Percentiles rank a stretch among this genome's conserved stretches.
phyloP scores from a whole-genome alignment of 2,329 filamentous ascomycete species.

The Aureobasidium musti region DNA sequence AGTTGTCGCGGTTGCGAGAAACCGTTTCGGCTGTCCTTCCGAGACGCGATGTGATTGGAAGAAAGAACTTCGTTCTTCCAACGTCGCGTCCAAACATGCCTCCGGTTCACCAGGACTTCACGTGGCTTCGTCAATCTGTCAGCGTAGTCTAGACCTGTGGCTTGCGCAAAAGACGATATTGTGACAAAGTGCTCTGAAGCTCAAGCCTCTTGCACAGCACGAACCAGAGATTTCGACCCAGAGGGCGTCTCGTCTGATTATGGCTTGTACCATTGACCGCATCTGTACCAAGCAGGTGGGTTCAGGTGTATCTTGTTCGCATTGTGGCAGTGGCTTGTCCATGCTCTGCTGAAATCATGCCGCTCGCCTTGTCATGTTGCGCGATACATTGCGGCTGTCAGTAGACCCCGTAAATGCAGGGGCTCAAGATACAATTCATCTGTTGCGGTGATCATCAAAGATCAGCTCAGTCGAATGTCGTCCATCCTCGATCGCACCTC shows the following conservation, averaged over 20 bases:
- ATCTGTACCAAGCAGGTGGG: neutral
- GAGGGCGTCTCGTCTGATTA: neutral
- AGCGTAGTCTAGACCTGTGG: constrained; percentile 20
- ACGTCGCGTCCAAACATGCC: constrained; percentile 5
- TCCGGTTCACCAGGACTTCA: neutral
- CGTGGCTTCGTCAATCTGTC: constrained; percentile 7
- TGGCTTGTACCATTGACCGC: constrained; percentile 17
- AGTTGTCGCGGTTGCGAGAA: constrained; percentile 16
- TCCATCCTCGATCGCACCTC: neutral
- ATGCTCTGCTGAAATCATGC: constrained; percentile 1
- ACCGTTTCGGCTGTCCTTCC: constrained; percentile 6
- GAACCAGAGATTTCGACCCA: neutral
- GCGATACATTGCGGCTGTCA: neutral
- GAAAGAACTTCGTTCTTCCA: neutral
- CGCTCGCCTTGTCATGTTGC: neutral
- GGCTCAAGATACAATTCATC: neutral
- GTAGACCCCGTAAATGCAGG: constrained; percentile 8
- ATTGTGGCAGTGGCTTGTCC: neutral
- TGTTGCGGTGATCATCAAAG: neutral
- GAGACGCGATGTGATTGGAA: constrained; percentile 3
- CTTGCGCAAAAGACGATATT: constrained; percentile 17
- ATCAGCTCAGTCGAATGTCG: neutral
- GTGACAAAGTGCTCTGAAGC: constrained; percentile 2
- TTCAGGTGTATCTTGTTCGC: neutral
- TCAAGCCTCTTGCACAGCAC: constrained; percentile 5